A percentile compares a stretch with the other conserved stretches of the same genome.
Evolutionary conservation across 768 basidiomycete genomes (phyloP).

Genomic region (Pleurotus giganteus): DNA sequence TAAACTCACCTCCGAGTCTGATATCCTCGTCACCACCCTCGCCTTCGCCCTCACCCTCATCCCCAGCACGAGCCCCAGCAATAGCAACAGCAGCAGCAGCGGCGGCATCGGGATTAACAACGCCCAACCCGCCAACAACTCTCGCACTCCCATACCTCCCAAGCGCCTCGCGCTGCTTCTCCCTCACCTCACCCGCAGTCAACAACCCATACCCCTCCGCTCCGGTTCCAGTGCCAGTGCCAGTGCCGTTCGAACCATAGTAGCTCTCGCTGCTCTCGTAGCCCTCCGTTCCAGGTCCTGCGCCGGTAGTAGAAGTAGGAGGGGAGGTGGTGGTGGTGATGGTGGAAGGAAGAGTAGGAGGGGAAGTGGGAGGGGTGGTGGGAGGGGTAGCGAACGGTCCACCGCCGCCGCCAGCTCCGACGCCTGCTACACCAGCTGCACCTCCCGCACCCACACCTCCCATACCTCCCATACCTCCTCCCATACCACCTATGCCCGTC

Average conservation of each 20-base stretch:
- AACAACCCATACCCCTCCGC: neutral
- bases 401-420: neutral
- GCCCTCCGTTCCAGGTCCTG: neutral
- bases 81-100: neutral
- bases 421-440: neutral
- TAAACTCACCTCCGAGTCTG: too few species aligned
- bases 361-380: neutral
- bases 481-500: neutral
- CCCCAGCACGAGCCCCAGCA: neutral
- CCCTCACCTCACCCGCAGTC: neutral
- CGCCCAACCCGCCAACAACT: neutral
- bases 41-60: neutral
- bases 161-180: slow-evolving; percentile 11
- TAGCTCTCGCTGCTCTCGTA: neutral
- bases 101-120: neutral
- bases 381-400: neutral
- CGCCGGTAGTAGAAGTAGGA: neutral
- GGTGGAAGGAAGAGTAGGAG: neutral
- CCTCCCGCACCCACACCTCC: neutral
- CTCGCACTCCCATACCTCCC: slow-evolving; percentile 1
- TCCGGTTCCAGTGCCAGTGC: slow-evolving; percentile 3
- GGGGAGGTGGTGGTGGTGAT: neutral
- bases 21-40: too few species aligned
- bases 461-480: neutral
- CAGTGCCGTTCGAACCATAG: neutral